phyloP scores from a whole-genome alignment of 345 rosid genomes.

The Syzygium oleosum region DNA sequence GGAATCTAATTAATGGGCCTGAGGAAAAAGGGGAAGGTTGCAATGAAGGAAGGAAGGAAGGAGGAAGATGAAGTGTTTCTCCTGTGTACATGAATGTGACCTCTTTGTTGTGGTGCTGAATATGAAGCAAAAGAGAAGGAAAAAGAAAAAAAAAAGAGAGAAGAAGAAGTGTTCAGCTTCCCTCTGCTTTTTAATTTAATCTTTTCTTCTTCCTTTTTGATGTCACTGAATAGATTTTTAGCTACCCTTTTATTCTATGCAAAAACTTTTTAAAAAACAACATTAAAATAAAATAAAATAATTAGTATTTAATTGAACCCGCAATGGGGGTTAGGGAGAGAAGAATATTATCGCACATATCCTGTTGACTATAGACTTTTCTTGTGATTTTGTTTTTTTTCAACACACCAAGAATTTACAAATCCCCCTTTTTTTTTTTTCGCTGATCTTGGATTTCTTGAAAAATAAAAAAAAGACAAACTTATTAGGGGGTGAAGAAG shows the following conservation, averaged over 20 bases:
- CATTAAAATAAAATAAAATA: background rate
- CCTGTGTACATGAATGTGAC: background rate
- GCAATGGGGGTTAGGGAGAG: background rate
- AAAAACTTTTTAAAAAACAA: background rate
- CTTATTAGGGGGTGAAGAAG: background rate
- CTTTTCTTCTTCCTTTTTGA: background rate
- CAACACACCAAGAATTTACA: no score
- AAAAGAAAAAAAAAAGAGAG: background rate
- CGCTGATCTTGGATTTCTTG: background rate
- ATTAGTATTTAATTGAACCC: background rate
- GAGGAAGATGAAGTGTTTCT: conserved; percentile 1
- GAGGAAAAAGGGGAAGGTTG: conserved; percentile 20
- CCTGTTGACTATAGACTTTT: background rate
- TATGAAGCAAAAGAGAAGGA: background rate
- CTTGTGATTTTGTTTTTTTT: background rate
- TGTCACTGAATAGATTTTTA: background rate
- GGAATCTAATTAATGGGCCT: conserved; percentile 74
- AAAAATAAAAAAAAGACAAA: background rate
- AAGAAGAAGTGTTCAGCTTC: background rate
- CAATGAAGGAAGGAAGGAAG: conserved; percentile 9
- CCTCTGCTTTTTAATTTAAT: background rate
- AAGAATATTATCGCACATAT: background rate
- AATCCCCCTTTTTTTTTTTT: background rate
- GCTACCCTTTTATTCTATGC: background rate
- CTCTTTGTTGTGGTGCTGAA: background rate